phyloP scores from a whole-genome alignment of 1,284 basidiomycete species.

The Ganoderma sp. region DNA sequence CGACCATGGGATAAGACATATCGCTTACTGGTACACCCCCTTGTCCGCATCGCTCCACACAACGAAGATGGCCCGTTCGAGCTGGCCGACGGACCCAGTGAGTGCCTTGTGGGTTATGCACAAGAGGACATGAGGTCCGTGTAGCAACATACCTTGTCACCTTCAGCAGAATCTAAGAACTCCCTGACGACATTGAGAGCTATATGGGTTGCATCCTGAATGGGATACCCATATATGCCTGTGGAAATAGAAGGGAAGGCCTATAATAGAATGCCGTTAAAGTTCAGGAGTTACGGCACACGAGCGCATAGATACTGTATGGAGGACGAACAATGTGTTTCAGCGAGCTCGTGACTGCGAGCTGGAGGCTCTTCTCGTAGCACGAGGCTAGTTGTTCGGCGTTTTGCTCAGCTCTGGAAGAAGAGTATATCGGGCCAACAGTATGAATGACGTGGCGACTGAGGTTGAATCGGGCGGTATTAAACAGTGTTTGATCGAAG shows the following conservation, averaged over 20 bases:
- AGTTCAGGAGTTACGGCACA: background rate
- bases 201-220: constrained; percentile 71
- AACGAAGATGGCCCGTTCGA: constrained; percentile 76
- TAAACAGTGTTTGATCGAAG: background rate
- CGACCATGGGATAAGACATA: background rate
- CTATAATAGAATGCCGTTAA: constrained; percentile 45
- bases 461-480: constrained; percentile 21
- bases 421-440: constrained; percentile 84
- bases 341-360: constrained; percentile 65
- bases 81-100: constrained; percentile 45
- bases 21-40: constrained; percentile 65
- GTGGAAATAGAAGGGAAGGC: constrained; percentile 85
- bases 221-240: constrained; percentile 81
- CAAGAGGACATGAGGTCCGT: background rate
- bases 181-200: constrained; percentile 66
- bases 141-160: constrained; percentile 50
- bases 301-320: background rate
- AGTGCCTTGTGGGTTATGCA: background rate
- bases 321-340: constrained; percentile 64
- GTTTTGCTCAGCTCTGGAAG: constrained; percentile 48
- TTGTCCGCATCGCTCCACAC: constrained; percentile 73
- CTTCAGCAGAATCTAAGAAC: constrained; percentile 61
- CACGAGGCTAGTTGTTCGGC: constrained; percentile 71
- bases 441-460: constrained; percentile 86
- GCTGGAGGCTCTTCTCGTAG: constrained; percentile 69